A percentile compares a stretch with the other conserved stretches of the same genome.
Evolutionary conservation across 495 filamentous ascomycete genomes (phyloP).

Genomic region (Tuber umbilicatum): DNA sequence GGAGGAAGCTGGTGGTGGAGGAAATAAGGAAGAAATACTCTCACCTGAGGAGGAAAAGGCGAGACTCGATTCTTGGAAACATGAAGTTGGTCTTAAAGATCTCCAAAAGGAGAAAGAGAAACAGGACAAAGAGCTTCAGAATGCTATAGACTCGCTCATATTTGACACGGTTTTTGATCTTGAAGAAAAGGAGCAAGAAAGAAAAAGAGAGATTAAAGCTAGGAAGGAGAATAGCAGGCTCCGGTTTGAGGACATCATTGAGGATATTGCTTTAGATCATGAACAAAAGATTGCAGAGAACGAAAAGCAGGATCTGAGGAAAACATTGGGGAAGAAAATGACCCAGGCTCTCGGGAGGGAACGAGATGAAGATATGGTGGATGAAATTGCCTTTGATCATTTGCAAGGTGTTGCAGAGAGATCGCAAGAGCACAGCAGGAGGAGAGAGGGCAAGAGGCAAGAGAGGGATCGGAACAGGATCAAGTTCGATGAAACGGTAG

Average conservation of each 20-base stretch:
- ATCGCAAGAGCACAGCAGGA: conserved; percentile 9
- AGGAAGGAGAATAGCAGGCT: conserved; percentile 1
- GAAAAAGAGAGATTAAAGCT: not conserved
- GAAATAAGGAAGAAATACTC: not conserved
- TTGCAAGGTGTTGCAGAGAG: conserved; percentile 11
- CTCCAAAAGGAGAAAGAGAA: not conserved
- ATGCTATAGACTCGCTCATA: not conserved
- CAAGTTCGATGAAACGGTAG: conserved; percentile 9
- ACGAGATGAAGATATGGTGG: conserved; percentile 15
- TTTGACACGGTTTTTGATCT: not conserved
- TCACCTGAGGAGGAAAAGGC: not conserved
- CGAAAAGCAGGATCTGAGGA: conserved; percentile 17
- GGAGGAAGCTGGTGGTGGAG: not conserved
- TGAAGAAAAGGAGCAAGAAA: not conserved
- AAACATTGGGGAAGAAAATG: not conserved
- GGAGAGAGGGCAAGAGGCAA: conserved; percentile 7
- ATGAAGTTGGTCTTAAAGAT: not conserved
- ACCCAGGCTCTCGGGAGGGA: not conserved
- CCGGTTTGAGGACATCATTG: conserved; percentile 13
- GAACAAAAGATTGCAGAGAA: conserved; percentile 14
- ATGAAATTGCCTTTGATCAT: conserved; percentile 21
- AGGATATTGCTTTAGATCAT: conserved; percentile 26
- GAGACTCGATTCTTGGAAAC: not conserved
- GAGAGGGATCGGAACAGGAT: not conserved
- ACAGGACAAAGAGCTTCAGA: conserved; percentile 1